Evolutionary conservation across 805 yeast species (phyloP).

Genomic region (Tetrapisispora fleetii): DNA sequence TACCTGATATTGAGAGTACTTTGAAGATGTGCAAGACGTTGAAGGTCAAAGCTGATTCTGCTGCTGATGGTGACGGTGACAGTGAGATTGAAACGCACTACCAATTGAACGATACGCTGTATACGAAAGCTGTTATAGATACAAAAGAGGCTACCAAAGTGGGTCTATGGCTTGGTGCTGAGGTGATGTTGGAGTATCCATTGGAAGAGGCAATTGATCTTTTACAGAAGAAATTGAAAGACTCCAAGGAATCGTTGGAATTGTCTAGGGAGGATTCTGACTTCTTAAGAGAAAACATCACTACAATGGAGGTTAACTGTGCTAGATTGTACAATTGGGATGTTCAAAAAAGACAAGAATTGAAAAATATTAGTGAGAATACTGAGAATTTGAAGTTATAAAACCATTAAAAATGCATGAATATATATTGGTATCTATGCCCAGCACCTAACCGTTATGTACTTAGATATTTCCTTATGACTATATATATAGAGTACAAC

Average conservation of each 20-base stretch:
- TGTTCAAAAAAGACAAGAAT: constrained; percentile 54
- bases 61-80: constrained; percentile 26
- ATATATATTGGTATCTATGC: not conserved
- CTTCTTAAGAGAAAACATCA: constrained; percentile 81
- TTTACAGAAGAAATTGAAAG: constrained; percentile 48
- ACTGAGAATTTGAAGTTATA: constrained; percentile 29
- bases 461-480: no score
- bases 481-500: not conserved
- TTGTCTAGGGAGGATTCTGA: constrained; percentile 80
- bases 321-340: constrained; percentile 89
- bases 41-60: constrained; percentile 31
- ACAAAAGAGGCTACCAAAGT: constrained; percentile 47
- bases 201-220: constrained; percentile 75
- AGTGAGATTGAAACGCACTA: constrained; percentile 59
- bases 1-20: constrained; percentile 91
- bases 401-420: constrained; percentile 1
- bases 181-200: constrained; percentile 92
- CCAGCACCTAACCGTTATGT: not conserved
- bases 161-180: constrained; percentile 95
- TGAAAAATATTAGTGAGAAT: constrained; percentile 36
- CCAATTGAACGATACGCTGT: constrained; percentile 88
- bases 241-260: constrained; percentile 48
- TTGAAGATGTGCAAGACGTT: constrained; percentile 60
- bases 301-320: constrained; percentile 96
- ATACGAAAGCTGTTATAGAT: constrained; percentile 68